Evolutionary conservation across 352 stramenopile species (phyloP), one percentile per base, ranked within the genome.

Genomic region (Aphanomyces astaci): DNA sequence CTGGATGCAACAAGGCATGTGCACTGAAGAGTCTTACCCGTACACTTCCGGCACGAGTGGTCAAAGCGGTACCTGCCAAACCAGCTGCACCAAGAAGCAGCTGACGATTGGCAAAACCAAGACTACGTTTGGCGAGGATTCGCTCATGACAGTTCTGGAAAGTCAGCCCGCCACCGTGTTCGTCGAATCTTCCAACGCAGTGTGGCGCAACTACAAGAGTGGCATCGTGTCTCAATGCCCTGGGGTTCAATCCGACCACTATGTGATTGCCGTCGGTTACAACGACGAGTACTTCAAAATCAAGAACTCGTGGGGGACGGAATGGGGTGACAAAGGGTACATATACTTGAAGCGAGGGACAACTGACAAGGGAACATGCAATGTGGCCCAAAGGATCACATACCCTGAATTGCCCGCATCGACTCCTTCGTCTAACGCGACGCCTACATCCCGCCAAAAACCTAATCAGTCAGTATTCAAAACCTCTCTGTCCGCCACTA

Each of bases 301-400:
- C 9, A 98, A 98, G 77, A 99, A 99, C 78, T 98, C 95, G 36
- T 99, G 96, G 96, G 96, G 96, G 27, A 73, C 75, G 4, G 78
- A 71, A 17, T 98, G 94, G 94, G 96, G 96, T 60, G 84, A 96
- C 63, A 76, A 90, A 11, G 96, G 96, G 33, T 98, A 97, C 84
- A 96, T 99, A 48, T 82, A 81, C 19, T 71, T 99, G 4, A 76
- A 90, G 11, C 93, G 96, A 72, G 89, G 86, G 31, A 70, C 72
- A 1, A 75, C 77, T 40, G 64, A 73, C 24, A 46, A 49, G 1
- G 52, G 52, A 1, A 59, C 24, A 19, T 59, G 52, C 1, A 1
- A 1, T 1, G 24, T 59, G 15, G 52, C 52, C 1, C 1, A 46
- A 1, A n/a, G 1, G 15, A 49, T 49, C 22, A n/a, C 1, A n/a